Evolutionary conservation across 345 rosid genomes (phyloP).

Genomic region (Physaria fendleri): DNA sequence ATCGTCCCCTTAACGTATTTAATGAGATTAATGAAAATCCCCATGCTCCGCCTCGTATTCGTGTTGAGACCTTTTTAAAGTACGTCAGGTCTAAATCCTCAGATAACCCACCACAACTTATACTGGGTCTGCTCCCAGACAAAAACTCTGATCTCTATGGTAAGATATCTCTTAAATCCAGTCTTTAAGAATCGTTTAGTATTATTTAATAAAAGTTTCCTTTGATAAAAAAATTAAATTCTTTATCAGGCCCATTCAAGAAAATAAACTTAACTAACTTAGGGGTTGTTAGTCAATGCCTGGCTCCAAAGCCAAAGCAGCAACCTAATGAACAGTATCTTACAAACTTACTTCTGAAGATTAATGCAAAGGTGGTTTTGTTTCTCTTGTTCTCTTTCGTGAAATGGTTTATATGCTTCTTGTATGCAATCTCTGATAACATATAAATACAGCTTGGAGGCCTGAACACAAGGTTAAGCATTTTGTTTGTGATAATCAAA

Average conservation of each 20-base stretch:
- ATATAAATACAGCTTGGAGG: slow-evolving; percentile 71
- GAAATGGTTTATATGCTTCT: background rate
- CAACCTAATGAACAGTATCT: slow-evolving; percentile 77
- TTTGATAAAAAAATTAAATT: background rate
- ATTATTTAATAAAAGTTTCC: background rate
- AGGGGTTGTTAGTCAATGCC: slow-evolving; percentile 86
- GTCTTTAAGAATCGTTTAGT: background rate
- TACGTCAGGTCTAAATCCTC: slow-evolving; percentile 58
- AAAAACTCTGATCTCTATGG: slow-evolving; percentile 85
- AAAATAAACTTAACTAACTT: slow-evolving; percentile 61
- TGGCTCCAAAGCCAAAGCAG: too few relatives aligned
- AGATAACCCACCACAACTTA: slow-evolving; percentile 74
- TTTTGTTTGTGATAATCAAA: slow-evolving; percentile 5
- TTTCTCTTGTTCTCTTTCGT: background rate
- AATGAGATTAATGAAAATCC: slow-evolving; percentile 50
- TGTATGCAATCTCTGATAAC: slow-evolving; percentile 6
- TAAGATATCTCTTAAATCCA: slow-evolving; percentile 20
- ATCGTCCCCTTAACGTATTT: slow-evolving; percentile 51
- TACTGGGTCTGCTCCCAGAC: slow-evolving; percentile 73
- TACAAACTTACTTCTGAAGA: slow-evolving; percentile 80
- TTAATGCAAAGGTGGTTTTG: slow-evolving; percentile 72
- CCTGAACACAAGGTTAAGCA: slow-evolving; percentile 55
- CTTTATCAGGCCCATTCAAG: slow-evolving; percentile 78
- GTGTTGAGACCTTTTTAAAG: slow-evolving; percentile 87
- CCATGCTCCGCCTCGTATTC: slow-evolving; percentile 47